Conservation (phyloP, 1,139 yeast species). For the Nakaseomyces kungkrabaensis region DNA sequence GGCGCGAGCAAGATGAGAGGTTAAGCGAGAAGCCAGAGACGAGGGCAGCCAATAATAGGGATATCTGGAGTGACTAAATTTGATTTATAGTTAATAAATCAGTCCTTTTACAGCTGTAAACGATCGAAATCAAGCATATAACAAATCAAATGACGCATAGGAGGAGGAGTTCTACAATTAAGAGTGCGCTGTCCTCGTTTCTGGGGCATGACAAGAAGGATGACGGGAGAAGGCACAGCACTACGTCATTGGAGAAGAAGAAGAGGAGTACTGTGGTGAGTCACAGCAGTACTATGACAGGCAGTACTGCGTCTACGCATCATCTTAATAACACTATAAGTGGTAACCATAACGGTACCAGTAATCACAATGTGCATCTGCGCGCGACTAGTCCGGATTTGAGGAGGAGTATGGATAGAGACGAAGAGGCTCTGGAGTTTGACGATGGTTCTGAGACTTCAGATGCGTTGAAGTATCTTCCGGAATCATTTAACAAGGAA, state of each 20-base stretch:
- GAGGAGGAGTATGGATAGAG: not conserved
- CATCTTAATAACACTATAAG: no score
- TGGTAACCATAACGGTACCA: not conserved
- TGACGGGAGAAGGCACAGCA: not conserved
- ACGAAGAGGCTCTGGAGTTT: slow-evolving; percentile 4
- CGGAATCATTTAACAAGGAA: slow-evolving; percentile 9
- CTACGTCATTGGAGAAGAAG: not conserved
- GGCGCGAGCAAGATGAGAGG: no score
- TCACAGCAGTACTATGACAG: not conserved
- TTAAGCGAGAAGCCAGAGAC: no score
- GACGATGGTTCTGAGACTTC: slow-evolving; percentile 2
- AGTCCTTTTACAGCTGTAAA: not conserved
- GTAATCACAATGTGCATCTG: not conserved
- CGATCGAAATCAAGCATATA: not conserved
- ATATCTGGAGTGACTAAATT: not conserved
- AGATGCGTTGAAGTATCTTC: not conserved
- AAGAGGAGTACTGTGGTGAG: not conserved
- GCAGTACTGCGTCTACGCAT: not conserved
- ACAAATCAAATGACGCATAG: slow-evolving; percentile 4
- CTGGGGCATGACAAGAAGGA: slow-evolving; percentile 4
- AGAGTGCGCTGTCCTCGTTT: slow-evolving; percentile 19
- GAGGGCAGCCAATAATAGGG: not conserved
- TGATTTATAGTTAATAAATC: no score
- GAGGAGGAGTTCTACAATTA: slow-evolving; percentile 18
- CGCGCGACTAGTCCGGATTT: not conserved